Conservation (phyloP, 202 grass and related monocot genomes). For the Sporobolus alterniflorus region DNA sequence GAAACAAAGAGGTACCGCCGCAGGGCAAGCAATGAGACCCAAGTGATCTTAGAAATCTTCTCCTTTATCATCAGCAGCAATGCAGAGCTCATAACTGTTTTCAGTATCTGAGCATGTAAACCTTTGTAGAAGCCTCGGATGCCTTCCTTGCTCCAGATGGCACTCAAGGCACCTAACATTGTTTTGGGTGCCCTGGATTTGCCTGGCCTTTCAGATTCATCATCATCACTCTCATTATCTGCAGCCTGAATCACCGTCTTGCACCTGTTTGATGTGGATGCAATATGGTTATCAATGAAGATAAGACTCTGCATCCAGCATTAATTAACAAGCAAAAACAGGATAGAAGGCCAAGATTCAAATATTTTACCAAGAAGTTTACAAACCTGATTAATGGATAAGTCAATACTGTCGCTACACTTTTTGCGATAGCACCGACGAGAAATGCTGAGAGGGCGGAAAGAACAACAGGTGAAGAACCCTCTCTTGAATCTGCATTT, state of each 20-base stretch:
- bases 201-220: conserved; percentile 38
- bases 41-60: conserved; percentile 92
- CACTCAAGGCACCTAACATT: conserved; percentile 70
- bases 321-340: conserved; percentile 33
- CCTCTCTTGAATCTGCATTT: conserved; percentile 31
- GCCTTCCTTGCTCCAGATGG: conserved; percentile 94
- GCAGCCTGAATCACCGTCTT: conserved; percentile 98
- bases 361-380: conserved; percentile 22
- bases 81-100: conserved; percentile 97
- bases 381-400: conserved; percentile 92
- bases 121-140: conserved; percentile 95
- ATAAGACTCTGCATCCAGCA: neutral
- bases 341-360: neutral
- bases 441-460: conserved; percentile 89
- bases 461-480: conserved; percentile 71
- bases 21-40: conserved; percentile 85
- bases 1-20: conserved; percentile 65
- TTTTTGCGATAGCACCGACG: conserved; percentile 91
- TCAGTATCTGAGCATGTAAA: conserved; percentile 89
- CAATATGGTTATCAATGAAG: neutral
- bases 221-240: conserved; percentile 48
- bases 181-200: conserved; percentile 68
- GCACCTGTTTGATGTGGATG: conserved; percentile 61
- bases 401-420: conserved; percentile 82
- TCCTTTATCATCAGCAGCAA: conserved; percentile 99